Evolutionary conservation across 2,329 filamentous ascomycete species (phyloP).

Genomic region (Pseudogymnoascus sp.): DNA sequence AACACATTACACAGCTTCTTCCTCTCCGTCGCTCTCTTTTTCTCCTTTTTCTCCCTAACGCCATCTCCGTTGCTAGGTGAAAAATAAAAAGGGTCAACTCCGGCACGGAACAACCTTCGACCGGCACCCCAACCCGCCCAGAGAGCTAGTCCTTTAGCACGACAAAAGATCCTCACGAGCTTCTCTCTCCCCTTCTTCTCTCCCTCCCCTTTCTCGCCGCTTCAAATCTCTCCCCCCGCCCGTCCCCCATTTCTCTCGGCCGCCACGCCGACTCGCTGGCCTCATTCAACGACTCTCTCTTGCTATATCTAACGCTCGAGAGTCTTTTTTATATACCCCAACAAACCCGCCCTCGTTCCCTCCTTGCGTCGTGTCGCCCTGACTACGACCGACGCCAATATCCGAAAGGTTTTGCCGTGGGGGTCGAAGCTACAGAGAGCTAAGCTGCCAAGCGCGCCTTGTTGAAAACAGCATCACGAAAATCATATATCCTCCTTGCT

Average conservation of each 20-base stretch:
- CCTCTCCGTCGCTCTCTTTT: background rate
- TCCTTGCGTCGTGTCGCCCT: background rate
- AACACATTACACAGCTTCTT: background rate
- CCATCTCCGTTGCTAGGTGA: background rate
- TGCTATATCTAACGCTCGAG: background rate
- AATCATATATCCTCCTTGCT: background rate
- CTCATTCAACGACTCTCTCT: background rate
- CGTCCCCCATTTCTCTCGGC: background rate
- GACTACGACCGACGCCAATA: background rate
- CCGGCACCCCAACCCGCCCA: background rate
- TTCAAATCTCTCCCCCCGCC: background rate
- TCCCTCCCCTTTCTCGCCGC: background rate
- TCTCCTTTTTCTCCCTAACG: background rate
- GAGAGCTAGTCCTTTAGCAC: background rate
- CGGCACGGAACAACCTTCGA: background rate
- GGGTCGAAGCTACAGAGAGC: background rate
- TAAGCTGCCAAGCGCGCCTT: background rate
- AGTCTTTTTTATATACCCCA: background rate
- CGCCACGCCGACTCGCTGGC: background rate
- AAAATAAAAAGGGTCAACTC: background rate
- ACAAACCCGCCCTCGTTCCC: background rate
- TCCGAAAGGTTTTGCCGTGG: background rate
- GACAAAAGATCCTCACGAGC: background rate
- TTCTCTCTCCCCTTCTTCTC: constrained; percentile 1
- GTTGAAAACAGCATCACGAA: background rate